These are phyloP conservation scores for Brasenia schreberi DNA, from an alignment of 164 flowering plant species.

Conservation along the genomic window DNA sequence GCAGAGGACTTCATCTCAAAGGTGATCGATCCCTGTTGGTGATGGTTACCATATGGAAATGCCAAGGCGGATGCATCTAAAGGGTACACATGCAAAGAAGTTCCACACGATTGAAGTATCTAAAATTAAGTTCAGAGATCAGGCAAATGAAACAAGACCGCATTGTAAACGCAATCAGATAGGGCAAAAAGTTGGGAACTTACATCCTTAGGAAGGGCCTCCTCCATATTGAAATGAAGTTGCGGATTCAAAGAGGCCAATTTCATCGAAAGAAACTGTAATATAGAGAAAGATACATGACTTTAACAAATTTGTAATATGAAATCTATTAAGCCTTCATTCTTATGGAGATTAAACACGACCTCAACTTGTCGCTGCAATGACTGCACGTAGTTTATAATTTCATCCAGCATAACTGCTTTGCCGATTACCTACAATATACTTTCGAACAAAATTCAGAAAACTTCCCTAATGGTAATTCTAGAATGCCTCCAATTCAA, in stretches of 20 bases:
- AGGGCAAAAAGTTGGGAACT: slow-evolving; percentile 6
- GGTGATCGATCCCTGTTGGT: slow-evolving; percentile 22
- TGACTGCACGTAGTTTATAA: slow-evolving; percentile 91
- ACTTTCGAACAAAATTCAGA: too few species aligned
- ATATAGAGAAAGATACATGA: not conserved
- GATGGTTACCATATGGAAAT: slow-evolving; percentile 34
- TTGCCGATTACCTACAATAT: slow-evolving; percentile 73
- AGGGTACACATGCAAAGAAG: slow-evolving; percentile 30
- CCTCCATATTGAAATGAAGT: slow-evolving; percentile 46
- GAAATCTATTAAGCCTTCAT: not conserved
- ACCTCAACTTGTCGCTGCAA: slow-evolving; percentile 97
- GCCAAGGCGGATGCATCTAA: slow-evolving; percentile 27
- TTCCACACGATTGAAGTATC: slow-evolving; percentile 41
- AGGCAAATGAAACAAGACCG: slow-evolving; percentile 41
- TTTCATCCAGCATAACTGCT: slow-evolving; percentile 94
- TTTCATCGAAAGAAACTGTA: slow-evolving; percentile 81
- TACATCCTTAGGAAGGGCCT: slow-evolving; percentile 56
- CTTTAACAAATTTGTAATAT: not conserved
- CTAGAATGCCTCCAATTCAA: not conserved
- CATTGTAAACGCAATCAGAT: not conserved
- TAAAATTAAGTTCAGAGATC: slow-evolving; percentile 15
- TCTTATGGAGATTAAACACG: not conserved
- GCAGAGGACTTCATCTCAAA: slow-evolving; percentile 24
- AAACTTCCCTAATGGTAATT: too few species aligned
- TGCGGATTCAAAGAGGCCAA: slow-evolving; percentile 60